These are phyloP conservation scores for Alternaria novae-zelandiae DNA, from an alignment of 2,329 filamentous ascomycete genomes.

Conservation along the genomic window DNA sequence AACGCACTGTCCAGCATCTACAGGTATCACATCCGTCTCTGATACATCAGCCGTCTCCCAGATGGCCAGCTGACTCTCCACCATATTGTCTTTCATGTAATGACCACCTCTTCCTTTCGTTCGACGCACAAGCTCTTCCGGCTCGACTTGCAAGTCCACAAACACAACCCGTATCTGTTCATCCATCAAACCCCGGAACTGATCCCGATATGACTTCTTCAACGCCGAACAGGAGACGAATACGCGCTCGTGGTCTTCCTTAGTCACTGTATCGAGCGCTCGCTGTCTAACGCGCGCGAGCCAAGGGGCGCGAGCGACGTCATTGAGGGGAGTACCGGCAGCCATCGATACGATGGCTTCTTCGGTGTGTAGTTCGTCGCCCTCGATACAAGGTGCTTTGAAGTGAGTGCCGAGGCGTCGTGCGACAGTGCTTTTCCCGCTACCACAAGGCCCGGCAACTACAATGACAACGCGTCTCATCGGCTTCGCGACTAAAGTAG, in stretches of 20 bases:
- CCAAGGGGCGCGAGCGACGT: neutral
- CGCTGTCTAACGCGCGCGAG: neutral
- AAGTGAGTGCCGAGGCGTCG: conserved; percentile 38
- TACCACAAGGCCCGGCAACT: conserved; percentile 51
- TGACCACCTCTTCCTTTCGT: conserved; percentile 38
- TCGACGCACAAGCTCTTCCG: conserved; percentile 39
- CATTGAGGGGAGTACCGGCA: conserved; percentile 31
- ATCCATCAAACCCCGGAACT: conserved; percentile 30
- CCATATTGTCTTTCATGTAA: conserved; percentile 49
- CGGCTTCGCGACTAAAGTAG: neutral
- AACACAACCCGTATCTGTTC: conserved; percentile 37
- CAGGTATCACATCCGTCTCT: conserved; percentile 49
- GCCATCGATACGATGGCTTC: conserved; percentile 46
- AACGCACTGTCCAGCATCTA: conserved; percentile 20
- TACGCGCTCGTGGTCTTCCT: neutral
- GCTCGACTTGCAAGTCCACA: conserved; percentile 45
- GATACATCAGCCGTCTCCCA: conserved; percentile 35
- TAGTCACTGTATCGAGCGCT: neutral
- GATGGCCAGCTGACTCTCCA: conserved; percentile 43
- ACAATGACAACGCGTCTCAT: conserved; percentile 42
- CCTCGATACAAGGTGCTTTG: conserved; percentile 49
- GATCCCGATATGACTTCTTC: conserved; percentile 42
- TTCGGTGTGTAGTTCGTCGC: conserved; percentile 48
- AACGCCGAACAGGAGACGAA: conserved; percentile 52
- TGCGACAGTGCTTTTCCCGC: conserved; percentile 51